phyloP scores from a whole-genome alignment of 2,329 filamentous ascomycete species.

The Fusarium setosum region DNA sequence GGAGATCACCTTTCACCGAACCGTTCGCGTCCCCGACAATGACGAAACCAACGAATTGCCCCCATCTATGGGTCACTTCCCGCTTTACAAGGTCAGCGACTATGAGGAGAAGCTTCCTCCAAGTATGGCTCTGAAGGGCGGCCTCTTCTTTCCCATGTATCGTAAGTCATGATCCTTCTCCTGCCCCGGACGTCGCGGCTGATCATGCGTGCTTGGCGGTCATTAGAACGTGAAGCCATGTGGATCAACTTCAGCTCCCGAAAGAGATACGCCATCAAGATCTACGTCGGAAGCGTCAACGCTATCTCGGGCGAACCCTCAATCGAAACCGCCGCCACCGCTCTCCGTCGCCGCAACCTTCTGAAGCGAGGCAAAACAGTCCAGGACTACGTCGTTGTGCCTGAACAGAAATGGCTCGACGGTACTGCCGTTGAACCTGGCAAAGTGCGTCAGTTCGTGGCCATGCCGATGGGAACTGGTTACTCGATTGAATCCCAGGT shows the following conservation, averaged over 20 bases:
- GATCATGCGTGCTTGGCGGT: neutral
- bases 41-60: neutral
- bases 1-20: constrained; percentile 2
- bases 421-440: neutral
- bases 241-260: neutral
- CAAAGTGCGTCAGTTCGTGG: neutral
- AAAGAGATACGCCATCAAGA: neutral
- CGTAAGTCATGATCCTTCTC: neutral
- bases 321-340: accelerated
- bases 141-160: constrained; percentile 3
- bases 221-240: constrained; percentile 7
- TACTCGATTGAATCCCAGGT: neutral
- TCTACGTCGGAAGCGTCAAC: constrained; percentile 1
- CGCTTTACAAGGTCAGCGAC: neutral
- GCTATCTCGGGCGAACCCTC: neutral
- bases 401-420: neutral
- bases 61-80: neutral
- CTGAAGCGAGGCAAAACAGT: neutral
- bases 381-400: neutral
- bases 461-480: neutral
- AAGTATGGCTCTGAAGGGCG: neutral
- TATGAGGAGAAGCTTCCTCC: neutral
- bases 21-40: neutral
- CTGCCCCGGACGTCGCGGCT: no score
- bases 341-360: neutral